These are phyloP conservation scores for Aureobasidium sp. DNA, from an alignment of 2,329 filamentous ascomycete species.

Conservation along the genomic window DNA sequence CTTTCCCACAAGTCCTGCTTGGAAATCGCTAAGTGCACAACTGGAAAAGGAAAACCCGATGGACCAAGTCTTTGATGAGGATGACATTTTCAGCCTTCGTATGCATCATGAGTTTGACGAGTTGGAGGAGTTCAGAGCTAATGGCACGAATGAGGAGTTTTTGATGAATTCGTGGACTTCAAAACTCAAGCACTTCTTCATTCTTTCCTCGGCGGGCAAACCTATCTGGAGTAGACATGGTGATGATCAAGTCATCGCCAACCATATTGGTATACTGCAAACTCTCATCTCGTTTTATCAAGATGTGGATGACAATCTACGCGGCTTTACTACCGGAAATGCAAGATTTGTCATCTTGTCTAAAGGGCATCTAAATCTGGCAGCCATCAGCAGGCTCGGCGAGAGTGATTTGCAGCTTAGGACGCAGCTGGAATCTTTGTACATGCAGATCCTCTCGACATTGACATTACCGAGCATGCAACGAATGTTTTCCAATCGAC, in stretches of 20 bases:
- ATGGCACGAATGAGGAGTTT: constrained; percentile 48
- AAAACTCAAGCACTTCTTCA: constrained; percentile 95
- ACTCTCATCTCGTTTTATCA: constrained; percentile 98
- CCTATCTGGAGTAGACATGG: constrained; percentile 96
- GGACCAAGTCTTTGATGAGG: constrained; percentile 47
- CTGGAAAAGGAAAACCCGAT: constrained; percentile 39
- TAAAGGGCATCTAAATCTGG: constrained; percentile 82
- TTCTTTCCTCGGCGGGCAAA: constrained; percentile 91
- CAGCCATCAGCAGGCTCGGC: constrained; percentile 85
- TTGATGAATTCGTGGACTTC: constrained; percentile 72
- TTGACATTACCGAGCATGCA: constrained; percentile 81
- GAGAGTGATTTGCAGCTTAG: constrained; percentile 87
- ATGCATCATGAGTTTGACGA: constrained; percentile 75
- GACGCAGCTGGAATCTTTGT: constrained; percentile 82
- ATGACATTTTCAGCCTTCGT: constrained; percentile 48
- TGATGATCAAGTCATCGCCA: constrained; percentile 80
- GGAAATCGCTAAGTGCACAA: constrained; percentile 60
- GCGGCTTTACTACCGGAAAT: constrained; percentile 78
- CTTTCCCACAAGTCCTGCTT: constrained; percentile 56
- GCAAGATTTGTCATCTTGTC: constrained; percentile 80
- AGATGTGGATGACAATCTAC: constrained; percentile 66
- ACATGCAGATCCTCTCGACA: constrained; percentile 97
- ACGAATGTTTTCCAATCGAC: constrained; percentile 79
- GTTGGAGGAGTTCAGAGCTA: constrained; percentile 53
- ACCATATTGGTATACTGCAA: constrained; percentile 90